Evolutionary conservation across 208 protist species (phyloP).

Genomic region (Acanthamoeba triangularis): DNA sequence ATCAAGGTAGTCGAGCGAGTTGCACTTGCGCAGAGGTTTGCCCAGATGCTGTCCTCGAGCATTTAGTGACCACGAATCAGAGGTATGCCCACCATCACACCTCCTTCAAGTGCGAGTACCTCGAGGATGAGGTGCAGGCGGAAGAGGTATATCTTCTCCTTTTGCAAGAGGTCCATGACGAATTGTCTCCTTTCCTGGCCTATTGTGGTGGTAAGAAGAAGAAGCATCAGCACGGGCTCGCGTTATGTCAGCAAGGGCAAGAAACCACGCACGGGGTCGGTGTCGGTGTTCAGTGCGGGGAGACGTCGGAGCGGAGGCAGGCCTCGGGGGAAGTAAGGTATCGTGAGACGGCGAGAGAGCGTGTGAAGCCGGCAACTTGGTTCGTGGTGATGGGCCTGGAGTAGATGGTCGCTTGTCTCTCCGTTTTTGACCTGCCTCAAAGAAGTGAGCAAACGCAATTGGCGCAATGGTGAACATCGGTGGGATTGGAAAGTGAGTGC

Average conservation of each 20-base stretch:
- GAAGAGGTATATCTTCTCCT: not conserved
- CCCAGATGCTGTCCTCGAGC: not conserved
- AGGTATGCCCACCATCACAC: too few relatives aligned
- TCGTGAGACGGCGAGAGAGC: not conserved
- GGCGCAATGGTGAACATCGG: too few relatives aligned
- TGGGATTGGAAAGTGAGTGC: too few relatives aligned
- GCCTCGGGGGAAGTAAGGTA: too few relatives aligned
- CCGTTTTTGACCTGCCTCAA: too few relatives aligned
- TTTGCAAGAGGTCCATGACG: not conserved
- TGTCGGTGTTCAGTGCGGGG: not conserved
- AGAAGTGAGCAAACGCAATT: too few relatives aligned
- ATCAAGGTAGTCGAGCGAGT: not conserved
- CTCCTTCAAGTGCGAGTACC: not conserved
- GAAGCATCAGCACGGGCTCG: too few relatives aligned
- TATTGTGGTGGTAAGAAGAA: too few relatives aligned
- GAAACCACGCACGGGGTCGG: not conserved
- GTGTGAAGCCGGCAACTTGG: not conserved
- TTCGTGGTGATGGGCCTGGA: too few relatives aligned
- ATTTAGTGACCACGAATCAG: too few relatives aligned
- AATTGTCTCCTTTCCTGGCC: not conserved
- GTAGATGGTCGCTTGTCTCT: too few relatives aligned
- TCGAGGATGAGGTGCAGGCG: not conserved
- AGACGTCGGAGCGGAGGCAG: too few relatives aligned
- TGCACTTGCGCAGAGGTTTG: not conserved
- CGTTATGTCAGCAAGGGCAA: not conserved